Percentiles rank a stretch among this genome's conserved stretches.
Evolutionary conservation across 2,329 filamentous ascomycete species (phyloP).

Genomic region (Claviceps sp.): DNA sequence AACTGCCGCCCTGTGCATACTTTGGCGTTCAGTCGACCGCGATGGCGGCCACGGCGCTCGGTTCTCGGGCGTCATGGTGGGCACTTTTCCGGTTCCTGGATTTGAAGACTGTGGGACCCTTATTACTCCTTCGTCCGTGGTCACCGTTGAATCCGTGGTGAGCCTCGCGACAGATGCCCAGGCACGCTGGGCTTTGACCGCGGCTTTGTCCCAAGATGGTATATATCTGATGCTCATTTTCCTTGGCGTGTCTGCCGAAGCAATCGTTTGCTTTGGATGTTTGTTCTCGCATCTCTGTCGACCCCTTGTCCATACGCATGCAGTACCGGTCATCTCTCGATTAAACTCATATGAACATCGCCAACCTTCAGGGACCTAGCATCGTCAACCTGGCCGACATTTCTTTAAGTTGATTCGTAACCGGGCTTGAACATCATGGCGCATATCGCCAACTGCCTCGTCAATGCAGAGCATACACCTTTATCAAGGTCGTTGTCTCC

Average conservation of each 20-base stretch:
- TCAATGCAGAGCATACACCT: slow-evolving; percentile 34
- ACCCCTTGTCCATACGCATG: neutral
- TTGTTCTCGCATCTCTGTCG: neutral
- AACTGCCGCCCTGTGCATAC: slow-evolving; percentile 8
- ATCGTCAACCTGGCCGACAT: neutral
- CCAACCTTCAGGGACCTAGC: neutral
- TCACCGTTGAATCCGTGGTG: neutral
- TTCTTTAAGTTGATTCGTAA: neutral
- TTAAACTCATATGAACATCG: neutral
- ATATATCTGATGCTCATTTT: neutral
- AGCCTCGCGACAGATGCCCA: neutral
- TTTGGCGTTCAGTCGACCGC: neutral
- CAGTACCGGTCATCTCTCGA: neutral
- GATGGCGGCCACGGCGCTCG: slow-evolving; percentile 1
- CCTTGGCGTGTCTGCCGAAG: neutral
- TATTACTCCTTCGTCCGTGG: neutral
- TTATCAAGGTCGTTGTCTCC: slow-evolving; percentile 38
- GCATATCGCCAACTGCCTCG: slow-evolving; percentile 48
- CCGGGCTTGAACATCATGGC: slow-evolving; percentile 30
- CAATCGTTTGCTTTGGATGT: neutral
- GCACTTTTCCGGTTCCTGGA: neutral
- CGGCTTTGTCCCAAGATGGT: neutral
- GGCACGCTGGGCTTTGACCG: neutral
- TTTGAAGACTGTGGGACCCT: slow-evolving; percentile 1
- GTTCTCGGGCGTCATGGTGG: slow-evolving; percentile 3